Conservation (phyloP, 2,329 filamentous ascomycete species). For the Ophiostoma triangulosporum region DNA sequence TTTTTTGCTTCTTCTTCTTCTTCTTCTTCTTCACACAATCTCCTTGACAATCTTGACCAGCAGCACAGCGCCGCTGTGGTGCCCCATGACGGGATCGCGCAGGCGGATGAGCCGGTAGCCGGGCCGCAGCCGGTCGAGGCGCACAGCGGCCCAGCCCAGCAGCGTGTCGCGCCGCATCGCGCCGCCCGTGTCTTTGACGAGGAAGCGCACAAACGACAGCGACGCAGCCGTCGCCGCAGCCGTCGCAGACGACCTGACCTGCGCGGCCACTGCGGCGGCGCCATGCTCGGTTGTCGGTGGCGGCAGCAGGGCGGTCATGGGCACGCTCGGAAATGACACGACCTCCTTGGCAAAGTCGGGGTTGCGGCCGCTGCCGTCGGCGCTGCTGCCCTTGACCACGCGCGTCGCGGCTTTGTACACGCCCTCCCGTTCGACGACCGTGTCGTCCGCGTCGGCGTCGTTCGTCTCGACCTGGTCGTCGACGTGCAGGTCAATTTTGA, state of each 20-base stretch:
- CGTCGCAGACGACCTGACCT: constrained; percentile 11
- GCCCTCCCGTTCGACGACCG: constrained; percentile 38
- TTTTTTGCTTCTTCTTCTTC: not conserved
- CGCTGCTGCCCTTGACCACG: constrained; percentile 1
- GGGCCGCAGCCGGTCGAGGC: constrained; percentile 62
- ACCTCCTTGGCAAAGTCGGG: constrained; percentile 49
- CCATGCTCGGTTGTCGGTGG: not conserved
- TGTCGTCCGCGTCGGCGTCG: constrained; percentile 20
- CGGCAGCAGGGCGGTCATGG: constrained; percentile 20
- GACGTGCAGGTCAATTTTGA: constrained; percentile 74
- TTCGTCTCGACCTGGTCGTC: constrained; percentile 32
- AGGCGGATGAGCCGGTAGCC: constrained; percentile 71
- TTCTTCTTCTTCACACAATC: constrained; percentile 14
- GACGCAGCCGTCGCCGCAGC: constrained; percentile 46
- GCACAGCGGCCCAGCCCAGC: constrained; percentile 78
- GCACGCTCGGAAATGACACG: constrained; percentile 41
- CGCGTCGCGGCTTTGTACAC: constrained; percentile 40
- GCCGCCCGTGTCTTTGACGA: constrained; percentile 69
- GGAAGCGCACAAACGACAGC: constrained; percentile 65
- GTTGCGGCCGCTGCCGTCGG: constrained; percentile 38
- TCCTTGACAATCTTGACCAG: constrained; percentile 61
- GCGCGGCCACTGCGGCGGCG: not conserved
- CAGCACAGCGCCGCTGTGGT: constrained; percentile 51
- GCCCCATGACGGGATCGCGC: constrained; percentile 49
- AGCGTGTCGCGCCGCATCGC: constrained; percentile 58